Conservation (phyloP, 768 basidiomycete genomes). For the Collybia sp. region DNA sequence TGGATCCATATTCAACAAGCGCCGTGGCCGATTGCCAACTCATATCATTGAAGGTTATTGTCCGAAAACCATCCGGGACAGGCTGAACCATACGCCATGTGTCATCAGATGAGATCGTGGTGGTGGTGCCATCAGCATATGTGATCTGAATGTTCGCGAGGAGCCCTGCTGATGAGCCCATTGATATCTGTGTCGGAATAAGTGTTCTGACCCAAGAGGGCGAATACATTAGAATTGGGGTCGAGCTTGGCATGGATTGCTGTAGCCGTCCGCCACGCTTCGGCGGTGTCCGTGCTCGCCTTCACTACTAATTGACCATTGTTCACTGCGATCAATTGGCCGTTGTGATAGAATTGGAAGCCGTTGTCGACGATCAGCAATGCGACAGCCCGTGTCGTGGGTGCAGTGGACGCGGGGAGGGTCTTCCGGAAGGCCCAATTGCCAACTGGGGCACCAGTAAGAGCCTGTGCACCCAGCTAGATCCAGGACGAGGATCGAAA, state of each 20-base stretch:
- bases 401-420: conserved; percentile 14
- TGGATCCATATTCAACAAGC: too few relatives aligned
- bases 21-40: conserved; percentile 14
- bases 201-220: too few relatives aligned
- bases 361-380: conserved; percentile 21
- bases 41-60: conserved; percentile 13
- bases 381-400: conserved; percentile 14
- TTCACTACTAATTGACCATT: conserved; percentile 20
- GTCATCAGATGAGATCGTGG: conserved; percentile 14
- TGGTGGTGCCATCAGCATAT: conserved; percentile 16
- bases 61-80: conserved; percentile 15
- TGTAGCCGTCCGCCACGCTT: too few relatives aligned
- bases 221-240: conserved; percentile 16
- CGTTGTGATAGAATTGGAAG: conserved; percentile 23
- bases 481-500: conserved; percentile 22
- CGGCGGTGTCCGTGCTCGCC: too few relatives aligned
- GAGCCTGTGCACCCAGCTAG: conserved; percentile 19
- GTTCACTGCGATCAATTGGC: conserved; percentile 15
- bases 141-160: conserved; percentile 14
- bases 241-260: conserved; percentile 15
- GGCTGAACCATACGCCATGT: conserved; percentile 16
- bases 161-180: conserved; percentile 15
- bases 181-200: too few relatives aligned
- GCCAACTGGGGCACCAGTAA: conserved; percentile 14
- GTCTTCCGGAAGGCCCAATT: conserved; percentile 19